Base-by-base conservation (phyloP, 1,284 basidiomycete genomes). In the Agroathelia rolfsii region DNA sequence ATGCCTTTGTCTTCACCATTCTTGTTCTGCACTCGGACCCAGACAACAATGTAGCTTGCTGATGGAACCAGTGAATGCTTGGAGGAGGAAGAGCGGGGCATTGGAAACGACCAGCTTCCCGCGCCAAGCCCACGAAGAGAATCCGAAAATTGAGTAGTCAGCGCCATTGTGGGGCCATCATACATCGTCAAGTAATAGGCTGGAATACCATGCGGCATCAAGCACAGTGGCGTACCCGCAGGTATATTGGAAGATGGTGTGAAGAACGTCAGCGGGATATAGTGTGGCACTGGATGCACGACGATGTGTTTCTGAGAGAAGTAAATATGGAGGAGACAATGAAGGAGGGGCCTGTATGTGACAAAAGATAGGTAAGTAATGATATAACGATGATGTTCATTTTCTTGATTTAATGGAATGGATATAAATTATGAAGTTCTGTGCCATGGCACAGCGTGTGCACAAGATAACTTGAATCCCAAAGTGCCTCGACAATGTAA, bases 1-100 rank as follows among this genome's bases (percentile, higher is more conserved):
- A 82, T 58, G 2, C 81, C 81, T 46, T 83, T 84, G 40, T 80
- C 76, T 50, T 82, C 80, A 19, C 79, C 80, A 41, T 76, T 76
- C 38, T 69, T 75, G 44, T 81, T 83, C 51, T 82, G 72, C 8
- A 85, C 73, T 13, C 62, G 65, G 22, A 85, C 64, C 76, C 78
- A 84, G 2, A 67, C 77, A 36, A 85, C 72, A 32, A 81, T 52
- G 47, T 72, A 83, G 13, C 10, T 23, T 18, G 20, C 14, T 30
- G 13, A 23, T 31, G 21, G 31, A 35, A 16, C 36, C 34, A 17
- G 23, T 19, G 14, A 14, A 25, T 16, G 28, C 24, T 37, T 34
- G 20, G 42, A 46, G 1, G 38, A 35, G 13, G 37, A 28, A 8
- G 37, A 21, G 13, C 33, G 17, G 6, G 45, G 26, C 29, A 33